Conservation (phyloP, 2,329 filamentous ascomycete genomes). For the Fusarium mundagurra region DNA sequence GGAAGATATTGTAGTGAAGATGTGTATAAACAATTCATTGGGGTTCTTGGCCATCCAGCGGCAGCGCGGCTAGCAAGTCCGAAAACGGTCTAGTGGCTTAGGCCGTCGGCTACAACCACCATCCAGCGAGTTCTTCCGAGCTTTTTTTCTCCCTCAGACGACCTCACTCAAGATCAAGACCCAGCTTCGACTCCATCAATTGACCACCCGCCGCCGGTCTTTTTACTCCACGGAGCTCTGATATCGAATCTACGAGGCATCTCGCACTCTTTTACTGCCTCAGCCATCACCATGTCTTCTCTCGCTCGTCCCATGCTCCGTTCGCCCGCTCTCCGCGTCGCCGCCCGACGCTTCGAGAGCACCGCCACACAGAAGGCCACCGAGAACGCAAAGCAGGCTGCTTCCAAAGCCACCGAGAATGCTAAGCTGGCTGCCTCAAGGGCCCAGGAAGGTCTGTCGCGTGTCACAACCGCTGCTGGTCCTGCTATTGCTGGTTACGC, state of each 20-base stretch:
- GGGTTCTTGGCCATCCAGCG: conserved; percentile 27
- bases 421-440: conserved; percentile 61
- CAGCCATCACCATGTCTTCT: conserved; percentile 47
- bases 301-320: conserved; percentile 58
- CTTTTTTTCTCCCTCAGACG: conserved; percentile 57
- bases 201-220: conserved; percentile 46
- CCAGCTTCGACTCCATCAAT: conserved; percentile 49
- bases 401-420: conserved; percentile 42
- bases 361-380: conserved; percentile 60
- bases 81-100: conserved; percentile 45
- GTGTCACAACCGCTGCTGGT: conserved; percentile 82
- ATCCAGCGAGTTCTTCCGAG: conserved; percentile 58
- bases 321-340: conserved; percentile 57
- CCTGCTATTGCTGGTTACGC: conserved; percentile 78
- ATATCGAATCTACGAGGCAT: conserved; percentile 39
- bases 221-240: conserved; percentile 41
- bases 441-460: conserved; percentile 84
- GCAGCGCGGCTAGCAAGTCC: conserved; percentile 31
- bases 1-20: background rate
- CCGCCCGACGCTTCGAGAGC: conserved; percentile 70
- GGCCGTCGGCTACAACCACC: conserved; percentile 40
- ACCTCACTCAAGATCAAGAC: conserved; percentile 43
- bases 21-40: background rate
- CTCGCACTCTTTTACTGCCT: conserved; percentile 34
- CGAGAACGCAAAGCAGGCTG: conserved; percentile 53